Evolutionary conservation across 306 rosid genomes (phyloP).

Genomic region (Prunus salicina): DNA sequence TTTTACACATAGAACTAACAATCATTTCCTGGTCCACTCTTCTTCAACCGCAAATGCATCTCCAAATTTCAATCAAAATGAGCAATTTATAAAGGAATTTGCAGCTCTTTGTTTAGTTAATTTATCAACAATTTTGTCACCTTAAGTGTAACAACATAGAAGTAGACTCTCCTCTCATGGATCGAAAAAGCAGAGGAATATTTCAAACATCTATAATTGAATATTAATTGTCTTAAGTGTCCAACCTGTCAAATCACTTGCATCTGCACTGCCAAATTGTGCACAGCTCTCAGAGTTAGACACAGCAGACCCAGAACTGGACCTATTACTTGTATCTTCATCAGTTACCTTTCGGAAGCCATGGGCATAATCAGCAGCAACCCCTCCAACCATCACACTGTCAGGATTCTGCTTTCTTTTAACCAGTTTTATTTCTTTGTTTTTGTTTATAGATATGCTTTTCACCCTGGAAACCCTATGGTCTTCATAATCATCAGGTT

Average conservation of each 20-base stretch:
- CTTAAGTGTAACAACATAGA: background rate
- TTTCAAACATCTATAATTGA: slow-evolving; percentile 1
- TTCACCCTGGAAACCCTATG: slow-evolving; percentile 65
- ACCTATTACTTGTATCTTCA: slow-evolving; percentile 86
- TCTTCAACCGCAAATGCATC: background rate
- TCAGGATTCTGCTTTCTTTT: slow-evolving; percentile 69
- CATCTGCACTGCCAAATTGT: slow-evolving; percentile 73
- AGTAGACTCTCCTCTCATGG: background rate
- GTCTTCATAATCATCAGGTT: slow-evolving; percentile 77
- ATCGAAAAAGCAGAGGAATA: background rate
- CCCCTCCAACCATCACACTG: slow-evolving; percentile 41
- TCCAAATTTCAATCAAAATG: slow-evolving; percentile 4
- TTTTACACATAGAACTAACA: no score
- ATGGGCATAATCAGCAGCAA: slow-evolving; percentile 52
- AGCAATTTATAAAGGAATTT: background rate
- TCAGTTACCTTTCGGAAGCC: slow-evolving; percentile 59
- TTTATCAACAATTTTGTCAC: background rate
- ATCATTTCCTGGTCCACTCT: background rate
- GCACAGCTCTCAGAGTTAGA: slow-evolving; percentile 97
- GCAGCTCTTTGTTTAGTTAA: slow-evolving; percentile 1
- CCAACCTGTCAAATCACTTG: slow-evolving; percentile 97
- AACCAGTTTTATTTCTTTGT: slow-evolving; percentile 66
- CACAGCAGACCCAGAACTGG: slow-evolving; percentile 95
- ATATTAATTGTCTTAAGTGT: slow-evolving; percentile 19
- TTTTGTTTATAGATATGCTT: slow-evolving; percentile 64